phyloP scores from a whole-genome alignment of 106 monocot genomes.

The Dendrobium officinale region DNA sequence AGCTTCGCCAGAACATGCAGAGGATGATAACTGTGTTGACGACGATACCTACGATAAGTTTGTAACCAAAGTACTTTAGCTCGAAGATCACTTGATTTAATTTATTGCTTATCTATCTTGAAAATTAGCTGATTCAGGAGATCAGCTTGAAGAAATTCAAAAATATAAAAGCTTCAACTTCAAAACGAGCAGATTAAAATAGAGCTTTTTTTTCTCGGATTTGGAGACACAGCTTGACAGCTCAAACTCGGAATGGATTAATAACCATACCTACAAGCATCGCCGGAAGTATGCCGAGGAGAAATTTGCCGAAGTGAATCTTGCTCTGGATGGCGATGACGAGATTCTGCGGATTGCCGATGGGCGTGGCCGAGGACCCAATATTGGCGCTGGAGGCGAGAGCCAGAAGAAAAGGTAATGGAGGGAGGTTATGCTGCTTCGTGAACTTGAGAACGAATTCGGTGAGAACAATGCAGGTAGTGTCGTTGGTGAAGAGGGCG shows the following conservation, averaged over 20 bases:
- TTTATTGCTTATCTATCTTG: no score
- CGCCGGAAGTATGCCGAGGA: background rate
- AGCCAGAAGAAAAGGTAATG: slow-evolving; percentile 1
- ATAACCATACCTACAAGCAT: background rate
- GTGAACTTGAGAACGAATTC: slow-evolving; percentile 6
- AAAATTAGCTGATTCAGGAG: no score
- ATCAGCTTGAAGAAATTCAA: no score
- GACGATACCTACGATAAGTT: background rate
- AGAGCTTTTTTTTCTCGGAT: no score
- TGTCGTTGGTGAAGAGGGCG: slow-evolving; percentile 9
- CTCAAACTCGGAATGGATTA: no score
- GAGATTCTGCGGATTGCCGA: slow-evolving; percentile 8
- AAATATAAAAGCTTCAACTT: no score
- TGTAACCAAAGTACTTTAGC: no score
- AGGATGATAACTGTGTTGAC: slow-evolving; percentile 1
- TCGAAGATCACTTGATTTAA: no score
- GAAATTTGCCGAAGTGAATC: background rate
- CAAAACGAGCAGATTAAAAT: no score
- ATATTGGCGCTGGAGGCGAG: slow-evolving; percentile 4
- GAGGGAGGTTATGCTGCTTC: background rate
- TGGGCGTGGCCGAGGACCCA: slow-evolving; percentile 2
- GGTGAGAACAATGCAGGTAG: slow-evolving; percentile 6
- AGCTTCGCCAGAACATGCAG: slow-evolving; percentile 9
- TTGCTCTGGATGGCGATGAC: slow-evolving; percentile 4
- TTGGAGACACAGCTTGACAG: no score